Evolutionary conservation across 164 flowering plant genomes (phyloP), one percentile per base, ranked within the genome.

Genomic region (Liriodendron chinense): DNA sequence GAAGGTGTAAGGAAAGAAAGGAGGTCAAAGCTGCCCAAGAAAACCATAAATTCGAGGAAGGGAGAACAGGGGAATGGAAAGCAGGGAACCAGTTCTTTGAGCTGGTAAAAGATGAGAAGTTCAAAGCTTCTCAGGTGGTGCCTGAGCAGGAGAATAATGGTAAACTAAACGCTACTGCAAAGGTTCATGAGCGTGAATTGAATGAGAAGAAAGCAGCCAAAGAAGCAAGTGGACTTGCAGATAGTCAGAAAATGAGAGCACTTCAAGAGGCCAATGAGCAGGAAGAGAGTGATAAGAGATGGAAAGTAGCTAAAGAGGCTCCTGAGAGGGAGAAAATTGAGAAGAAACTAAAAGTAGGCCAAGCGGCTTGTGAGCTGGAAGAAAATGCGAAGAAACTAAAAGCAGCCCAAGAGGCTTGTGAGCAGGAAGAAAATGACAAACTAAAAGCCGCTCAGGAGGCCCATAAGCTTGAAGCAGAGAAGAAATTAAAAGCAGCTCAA

Each of bases 11-110:
- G 80, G 85, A 83, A 74, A 82, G 73, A 72, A 80, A 71, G 47
- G 66, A 65, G 69, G 62, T 64, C 56, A 78, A 72, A 70, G 23
- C 68, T 68, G 74, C 66, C 78, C 81, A 80, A 67, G 83, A 73
- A 34, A 71, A 66, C 59, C 62, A 53, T 65, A 70, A 65, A 67
- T 56, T 71, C 50, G 70, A 74, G 53, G 85, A 82, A 65, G 87
- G 34, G 20, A n/a, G 43, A 71, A 75, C 74, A 75, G 87, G 82
- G 76, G 89, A 87, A 72, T 91, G 94, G 97, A 85, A 82, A 82
- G 89, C 87, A 78, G 91, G 83, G 79, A 80, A 86, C 9, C 85
- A 87, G 63, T 87, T 79, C 74, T 91, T 78, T 83, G 95, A 94
- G 78, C 81, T 90, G 24, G 87, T 84, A 23, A 80, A 78, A 72